Evolutionary conservation across 2,329 filamentous ascomycete genomes (phyloP), one percentile per base, ranked within the genome.

Genomic region (Exophiala oligosperma): DNA sequence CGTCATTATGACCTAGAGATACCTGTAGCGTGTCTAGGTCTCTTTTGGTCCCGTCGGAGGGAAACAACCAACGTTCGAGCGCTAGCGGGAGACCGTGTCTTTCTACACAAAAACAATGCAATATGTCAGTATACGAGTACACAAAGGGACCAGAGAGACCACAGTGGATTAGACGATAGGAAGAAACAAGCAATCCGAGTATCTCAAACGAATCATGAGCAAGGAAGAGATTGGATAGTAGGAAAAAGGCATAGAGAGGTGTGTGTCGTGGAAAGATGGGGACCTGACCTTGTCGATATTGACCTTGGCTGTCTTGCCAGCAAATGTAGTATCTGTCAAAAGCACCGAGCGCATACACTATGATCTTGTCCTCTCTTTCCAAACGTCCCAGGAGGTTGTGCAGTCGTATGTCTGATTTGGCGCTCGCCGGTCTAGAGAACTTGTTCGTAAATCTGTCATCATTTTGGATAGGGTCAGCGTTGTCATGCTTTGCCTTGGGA

Each of bases 301-400:
- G 64, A 6, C 73, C 73, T 17, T 64, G 62, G 40, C 63, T 66
- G 17, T 69, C 74, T 57, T 69, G 73, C 73, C 72, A 75, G 53
- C 72, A 74, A 6, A 75, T 66, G 49, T 74, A 75, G 54, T 74
- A 74, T 47, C 72, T 64, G 44, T 74, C 73, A 38, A 75, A 75
- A 0, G 72, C 72, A 0, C 73, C 73, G 51, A 74, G 72, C 1
- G 73, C 73, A 54, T 72, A 73, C 3, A 74, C 70, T 2, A 75
- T 56, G 7, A 74, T 62, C 52, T 74, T 72, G 21, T 72, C 64
- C 51, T 75, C 46, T 65, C 24, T 51, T 21, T 54, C 58, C 24
- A 56, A 44, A 14, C 52, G 23, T 12, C 43, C 40, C 4, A 57
- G 54, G 23, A 57, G 37, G 17, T 46, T 35, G 29, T 52, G 37